A percentile compares a stretch with the other conserved stretches of the same genome.
Conservation (phyloP, 1,139 yeast species). For the Saccharomyces hybrid region DNA sequence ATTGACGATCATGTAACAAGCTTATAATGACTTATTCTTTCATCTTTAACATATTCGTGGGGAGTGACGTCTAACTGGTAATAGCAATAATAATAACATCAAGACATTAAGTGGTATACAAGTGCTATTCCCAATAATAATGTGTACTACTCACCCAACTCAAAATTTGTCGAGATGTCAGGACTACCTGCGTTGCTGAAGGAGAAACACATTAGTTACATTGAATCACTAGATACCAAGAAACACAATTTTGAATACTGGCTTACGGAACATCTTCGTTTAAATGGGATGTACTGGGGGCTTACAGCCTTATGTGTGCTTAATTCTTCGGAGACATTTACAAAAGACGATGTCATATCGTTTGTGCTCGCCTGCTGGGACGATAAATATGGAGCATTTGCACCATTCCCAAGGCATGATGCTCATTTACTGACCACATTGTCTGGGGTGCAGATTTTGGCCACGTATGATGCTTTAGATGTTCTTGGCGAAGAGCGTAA, state of each 20-base stretch:
- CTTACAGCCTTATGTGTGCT: constrained; percentile 63
- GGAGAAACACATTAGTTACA: constrained; percentile 47
- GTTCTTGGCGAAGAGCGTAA: constrained; percentile 28
- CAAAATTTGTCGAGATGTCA: neutral
- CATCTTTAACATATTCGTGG: too few species aligned
- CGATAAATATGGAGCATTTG: constrained; percentile 65
- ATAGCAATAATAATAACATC: too few species aligned
- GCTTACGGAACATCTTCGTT: constrained; percentile 80
- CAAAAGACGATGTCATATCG: constrained; percentile 50
- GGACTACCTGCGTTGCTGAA: constrained; percentile 21
- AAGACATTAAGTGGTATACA: too few species aligned
- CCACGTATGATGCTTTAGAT: constrained; percentile 55
- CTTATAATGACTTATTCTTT: too few species aligned
- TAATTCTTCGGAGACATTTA: constrained; percentile 49
- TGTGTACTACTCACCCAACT: too few species aligned
- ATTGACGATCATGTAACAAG: neutral
- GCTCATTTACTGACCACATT: constrained; percentile 82
- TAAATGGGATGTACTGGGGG: constrained; percentile 97
- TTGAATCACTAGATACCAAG: constrained; percentile 42
- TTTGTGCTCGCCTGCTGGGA: constrained; percentile 69
- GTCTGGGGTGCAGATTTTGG: constrained; percentile 74
- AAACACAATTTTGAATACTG: constrained; percentile 68
- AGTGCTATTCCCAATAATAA: too few species aligned
- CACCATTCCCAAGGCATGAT: constrained; percentile 84
- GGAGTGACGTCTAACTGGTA: too few species aligned